Percentiles rank a stretch among this genome's conserved stretches.
These are phyloP conservation scores for Solanum medicagineum DNA, from an alignment of 257 asterid species.

Conservation along the genomic window DNA sequence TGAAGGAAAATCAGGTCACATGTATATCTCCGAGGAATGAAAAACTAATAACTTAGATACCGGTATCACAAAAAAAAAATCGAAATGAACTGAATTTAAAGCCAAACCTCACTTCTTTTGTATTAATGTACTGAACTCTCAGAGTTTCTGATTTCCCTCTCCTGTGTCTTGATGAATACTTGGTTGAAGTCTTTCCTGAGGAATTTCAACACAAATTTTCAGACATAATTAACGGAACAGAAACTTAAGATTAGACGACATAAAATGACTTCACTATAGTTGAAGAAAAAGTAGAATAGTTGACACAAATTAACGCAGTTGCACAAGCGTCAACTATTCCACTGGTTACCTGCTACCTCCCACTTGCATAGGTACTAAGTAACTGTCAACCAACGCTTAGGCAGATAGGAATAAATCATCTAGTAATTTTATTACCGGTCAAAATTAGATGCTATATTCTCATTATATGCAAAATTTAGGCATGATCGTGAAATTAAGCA, in stretches of 20 bases:
- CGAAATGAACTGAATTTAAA: conserved; percentile 5
- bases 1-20: conserved; percentile 10
- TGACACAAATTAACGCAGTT: not conserved
- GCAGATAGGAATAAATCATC: not conserved
- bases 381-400: not conserved
- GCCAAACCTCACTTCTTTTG: conserved; percentile 89
- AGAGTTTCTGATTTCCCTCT: conserved; percentile 92
- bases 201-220: not conserved
- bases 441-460: not conserved
- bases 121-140: conserved; percentile 64
- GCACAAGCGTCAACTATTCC: not conserved
- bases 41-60: not conserved
- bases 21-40: not conserved
- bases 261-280: not conserved
- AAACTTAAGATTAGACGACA: not conserved
- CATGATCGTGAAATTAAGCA: not conserved
- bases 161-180: conserved; percentile 35
- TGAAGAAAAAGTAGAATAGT: not conserved
- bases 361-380: not conserved
- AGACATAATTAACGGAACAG: not conserved
- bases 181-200: conserved; percentile 37
- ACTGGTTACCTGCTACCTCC: not conserved
- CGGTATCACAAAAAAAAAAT: not conserved
- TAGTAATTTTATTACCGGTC: not conserved
- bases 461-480: not conserved